phyloP scores from a whole-genome alignment of 2,329 filamentous ascomycete genomes.

The Diplodia mutila region DNA sequence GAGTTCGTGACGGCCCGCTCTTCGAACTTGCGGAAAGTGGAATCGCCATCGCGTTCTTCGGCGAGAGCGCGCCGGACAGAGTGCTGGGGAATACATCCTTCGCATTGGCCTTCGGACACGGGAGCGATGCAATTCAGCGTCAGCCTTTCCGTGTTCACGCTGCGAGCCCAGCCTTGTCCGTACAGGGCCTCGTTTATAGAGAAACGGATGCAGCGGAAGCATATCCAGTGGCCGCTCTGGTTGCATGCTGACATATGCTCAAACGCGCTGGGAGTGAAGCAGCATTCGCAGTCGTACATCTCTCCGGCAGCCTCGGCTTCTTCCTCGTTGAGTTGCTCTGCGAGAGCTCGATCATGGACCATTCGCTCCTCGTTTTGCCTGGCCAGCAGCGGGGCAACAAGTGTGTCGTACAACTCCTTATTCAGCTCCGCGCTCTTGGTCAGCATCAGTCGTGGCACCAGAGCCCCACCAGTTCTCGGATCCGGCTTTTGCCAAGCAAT shows the following conservation, averaged over 20 bases:
- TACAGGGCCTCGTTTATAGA: conserved; percentile 87
- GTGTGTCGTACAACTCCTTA: conserved; percentile 51
- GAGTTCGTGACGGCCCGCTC: conserved; percentile 77
- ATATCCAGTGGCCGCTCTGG: conserved; percentile 71
- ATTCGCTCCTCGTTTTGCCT: conserved; percentile 46
- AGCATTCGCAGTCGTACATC: conserved; percentile 74
- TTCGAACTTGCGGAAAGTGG: conserved; percentile 76
- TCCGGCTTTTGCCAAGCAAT: conserved; percentile 55
- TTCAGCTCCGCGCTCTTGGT: conserved; percentile 65
- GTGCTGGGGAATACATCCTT: conserved; percentile 70
- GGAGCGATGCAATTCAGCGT: conserved; percentile 85
- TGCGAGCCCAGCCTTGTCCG: conserved; percentile 87
- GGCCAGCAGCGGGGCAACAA: conserved; percentile 49
- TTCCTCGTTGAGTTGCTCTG: conserved; percentile 51
- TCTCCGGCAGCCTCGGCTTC: conserved; percentile 53
- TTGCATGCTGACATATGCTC: conserved; percentile 77
- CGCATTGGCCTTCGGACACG: conserved; percentile 62
- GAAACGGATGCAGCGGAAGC: conserved; percentile 79
- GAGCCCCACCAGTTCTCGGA: conserved; percentile 55
- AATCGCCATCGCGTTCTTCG: conserved; percentile 68
- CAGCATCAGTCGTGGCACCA: conserved; percentile 64
- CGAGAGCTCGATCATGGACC: conserved; percentile 46
- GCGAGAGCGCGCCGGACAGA: conserved; percentile 74
- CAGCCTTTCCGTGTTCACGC: conserved; percentile 71
- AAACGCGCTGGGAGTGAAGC: conserved; percentile 71